Percentiles rank a stretch among this genome's conserved stretches.
Evolutionary conservation across 2,329 filamentous ascomycete species (phyloP).

Genomic region (Camillea tinctor): DNA sequence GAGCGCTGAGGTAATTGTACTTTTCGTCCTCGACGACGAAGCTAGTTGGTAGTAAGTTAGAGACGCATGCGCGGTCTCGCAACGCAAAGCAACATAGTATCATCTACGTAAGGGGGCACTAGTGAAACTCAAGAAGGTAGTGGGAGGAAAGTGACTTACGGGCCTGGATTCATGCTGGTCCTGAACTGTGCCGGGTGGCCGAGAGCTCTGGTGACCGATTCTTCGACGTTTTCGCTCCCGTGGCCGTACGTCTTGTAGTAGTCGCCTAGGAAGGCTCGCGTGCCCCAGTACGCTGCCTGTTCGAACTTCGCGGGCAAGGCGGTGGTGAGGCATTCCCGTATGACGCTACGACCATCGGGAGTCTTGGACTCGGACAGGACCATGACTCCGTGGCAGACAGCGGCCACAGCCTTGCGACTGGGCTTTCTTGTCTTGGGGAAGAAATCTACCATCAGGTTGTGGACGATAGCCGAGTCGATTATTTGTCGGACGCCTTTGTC

Average conservation of each 20-base stretch:
- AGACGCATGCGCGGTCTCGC: conserved; percentile 2
- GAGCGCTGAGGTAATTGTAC: conserved; percentile 49
- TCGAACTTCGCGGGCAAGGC: conserved; percentile 50
- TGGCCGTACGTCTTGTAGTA: conserved; percentile 58
- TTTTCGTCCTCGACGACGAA: conserved; percentile 49
- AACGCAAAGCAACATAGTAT: not conserved
- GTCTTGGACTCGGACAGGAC: conserved; percentile 44
- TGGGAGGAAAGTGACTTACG: conserved; percentile 35
- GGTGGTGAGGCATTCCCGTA: conserved; percentile 48
- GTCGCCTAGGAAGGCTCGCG: conserved; percentile 48
- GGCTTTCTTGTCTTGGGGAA: conserved; percentile 48
- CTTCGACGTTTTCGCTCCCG: conserved; percentile 48
- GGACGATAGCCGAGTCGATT: conserved; percentile 47
- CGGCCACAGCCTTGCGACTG: conserved; percentile 43
- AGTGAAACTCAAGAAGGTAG: not conserved
- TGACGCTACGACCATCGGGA: conserved; percentile 42
- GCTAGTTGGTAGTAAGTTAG: conserved; percentile 26
- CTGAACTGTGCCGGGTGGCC: conserved; percentile 45
- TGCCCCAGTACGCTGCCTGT: conserved; percentile 48
- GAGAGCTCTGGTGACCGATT: conserved; percentile 43
- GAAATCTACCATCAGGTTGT: conserved; percentile 43
- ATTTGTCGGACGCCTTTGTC: conserved; percentile 51
- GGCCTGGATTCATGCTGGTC: conserved; percentile 39
- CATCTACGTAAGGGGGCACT: not conserved
- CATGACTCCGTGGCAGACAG: conserved; percentile 54